phyloP scores from a whole-genome alignment of 345 rosid species.

The Diplotaxis tenuifolia region DNA sequence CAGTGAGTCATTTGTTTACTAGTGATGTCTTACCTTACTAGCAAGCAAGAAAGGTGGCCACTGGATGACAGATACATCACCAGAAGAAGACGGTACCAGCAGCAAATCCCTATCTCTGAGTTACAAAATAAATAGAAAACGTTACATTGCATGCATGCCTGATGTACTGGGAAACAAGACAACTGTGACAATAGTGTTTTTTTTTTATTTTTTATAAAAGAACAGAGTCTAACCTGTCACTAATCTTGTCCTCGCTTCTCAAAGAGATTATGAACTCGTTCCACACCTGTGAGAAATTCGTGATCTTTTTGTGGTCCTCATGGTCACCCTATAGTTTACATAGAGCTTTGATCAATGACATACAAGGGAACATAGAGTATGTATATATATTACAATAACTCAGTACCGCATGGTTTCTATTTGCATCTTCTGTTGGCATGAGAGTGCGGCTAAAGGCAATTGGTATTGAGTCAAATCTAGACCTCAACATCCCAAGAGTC shows the following conservation, averaged over 20 bases:
- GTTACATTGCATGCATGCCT: constrained; percentile 38
- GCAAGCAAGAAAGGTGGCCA: constrained; percentile 99
- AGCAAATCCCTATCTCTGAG: constrained; percentile 84
- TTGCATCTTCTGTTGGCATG: constrained; percentile 51
- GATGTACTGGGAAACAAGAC: constrained; percentile 5
- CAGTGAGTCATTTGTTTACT: constrained; percentile 1
- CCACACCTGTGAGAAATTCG: constrained; percentile 82
- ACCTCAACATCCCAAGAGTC: constrained; percentile 91
- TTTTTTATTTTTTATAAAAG: neutral
- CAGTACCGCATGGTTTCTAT: constrained; percentile 40
- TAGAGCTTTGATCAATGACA: constrained; percentile 18
- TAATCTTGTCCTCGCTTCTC: constrained; percentile 85
- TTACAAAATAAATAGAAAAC: constrained; percentile 26
- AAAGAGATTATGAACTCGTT: constrained; percentile 74
- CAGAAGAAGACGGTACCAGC: constrained; percentile 78
- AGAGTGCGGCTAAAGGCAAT: constrained; percentile 60
- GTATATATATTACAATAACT: neutral
- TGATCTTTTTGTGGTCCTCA: constrained; percentile 49
- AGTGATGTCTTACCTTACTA: constrained; percentile 69
- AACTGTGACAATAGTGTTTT: constrained; percentile 5
- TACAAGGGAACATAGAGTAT: no score
- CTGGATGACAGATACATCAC: constrained; percentile 66
- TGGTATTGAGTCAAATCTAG: constrained; percentile 84
- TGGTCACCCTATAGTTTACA: constrained; percentile 50
- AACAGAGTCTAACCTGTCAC: constrained; percentile 57